Conservation (phyloP, 495 filamentous ascomycete genomes). For the Tuber melanosporum region DNA sequence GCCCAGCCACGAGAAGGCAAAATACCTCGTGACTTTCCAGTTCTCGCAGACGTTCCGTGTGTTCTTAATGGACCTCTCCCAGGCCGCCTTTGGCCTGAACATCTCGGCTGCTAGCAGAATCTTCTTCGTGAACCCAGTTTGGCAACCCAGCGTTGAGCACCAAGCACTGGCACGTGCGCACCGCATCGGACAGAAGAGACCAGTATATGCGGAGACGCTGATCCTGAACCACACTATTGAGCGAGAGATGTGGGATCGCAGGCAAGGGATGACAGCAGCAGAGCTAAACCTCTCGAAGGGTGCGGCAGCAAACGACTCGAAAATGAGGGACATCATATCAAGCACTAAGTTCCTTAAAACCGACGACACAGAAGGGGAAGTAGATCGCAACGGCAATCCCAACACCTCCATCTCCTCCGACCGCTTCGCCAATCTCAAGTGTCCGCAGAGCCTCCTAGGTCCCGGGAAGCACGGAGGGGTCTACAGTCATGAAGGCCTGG, state of each 20-base stretch:
- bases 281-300: slow-evolving; percentile 64
- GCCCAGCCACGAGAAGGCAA: slow-evolving; percentile 53
- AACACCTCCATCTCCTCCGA: not conserved
- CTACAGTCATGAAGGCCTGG: slow-evolving; percentile 9
- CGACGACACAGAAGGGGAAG: slow-evolving; percentile 45
- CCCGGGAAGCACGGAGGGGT: slow-evolving; percentile 33
- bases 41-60: slow-evolving; percentile 58
- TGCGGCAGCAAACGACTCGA: slow-evolving; percentile 64
- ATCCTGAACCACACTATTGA: slow-evolving; percentile 77
- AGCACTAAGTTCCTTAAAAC: slow-evolving; percentile 62
- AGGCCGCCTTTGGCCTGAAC: slow-evolving; percentile 82
- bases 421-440: slow-evolving; percentile 48
- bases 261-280: slow-evolving; percentile 67
- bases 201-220: slow-evolving; percentile 81
- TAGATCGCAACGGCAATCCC: slow-evolving; percentile 46
- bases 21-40: slow-evolving; percentile 75
- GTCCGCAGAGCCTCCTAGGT: slow-evolving; percentile 57
- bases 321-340: slow-evolving; percentile 72
- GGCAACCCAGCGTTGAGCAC: slow-evolving; percentile 77
- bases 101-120: slow-evolving; percentile 74
- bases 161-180: slow-evolving; percentile 90
- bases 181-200: slow-evolving; percentile 73
- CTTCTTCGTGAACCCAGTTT: slow-evolving; percentile 86
- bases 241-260: slow-evolving; percentile 69
- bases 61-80: slow-evolving; percentile 79